These are phyloP conservation scores for Isoetes engelmannii DNA, from an alignment of 83 land plant genomes.

Conservation along the genomic window DNA sequence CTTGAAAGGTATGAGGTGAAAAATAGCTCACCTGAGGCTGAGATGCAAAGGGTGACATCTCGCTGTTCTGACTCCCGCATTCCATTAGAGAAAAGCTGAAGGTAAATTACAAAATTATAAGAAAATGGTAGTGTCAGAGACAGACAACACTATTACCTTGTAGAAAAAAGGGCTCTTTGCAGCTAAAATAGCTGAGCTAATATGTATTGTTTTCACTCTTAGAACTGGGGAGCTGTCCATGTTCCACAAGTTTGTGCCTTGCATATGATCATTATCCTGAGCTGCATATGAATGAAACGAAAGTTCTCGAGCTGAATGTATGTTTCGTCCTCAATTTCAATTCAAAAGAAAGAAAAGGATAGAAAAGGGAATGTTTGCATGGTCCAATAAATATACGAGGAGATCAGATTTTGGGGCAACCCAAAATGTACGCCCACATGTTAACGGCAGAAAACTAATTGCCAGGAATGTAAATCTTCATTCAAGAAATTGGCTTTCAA, in stretches of 20 bases:
- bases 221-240: slow-evolving; percentile 55
- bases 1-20: no score
- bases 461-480: no score
- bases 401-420: not conserved
- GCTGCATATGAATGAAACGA: slow-evolving; percentile 9
- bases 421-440: no score
- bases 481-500: no score
- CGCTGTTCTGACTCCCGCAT: slow-evolving; percentile 88
- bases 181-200: slow-evolving; percentile 89
- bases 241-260: slow-evolving; percentile 47
- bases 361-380: not conserved
- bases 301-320: not conserved
- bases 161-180: slow-evolving; percentile 94
- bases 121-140: not conserved
- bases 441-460: no score
- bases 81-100: slow-evolving; percentile 90
- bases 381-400: not conserved
- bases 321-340: not conserved
- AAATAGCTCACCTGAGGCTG: slow-evolving; percentile 48
- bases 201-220: slow-evolving; percentile 61
- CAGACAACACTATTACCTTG: slow-evolving; percentile 44
- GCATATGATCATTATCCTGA: slow-evolving; percentile 14
- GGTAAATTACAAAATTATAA: not conserved
- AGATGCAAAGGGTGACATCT: slow-evolving; percentile 68
- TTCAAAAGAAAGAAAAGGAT: not conserved